Evolutionary conservation across 192 early-diverging fungal genomes (phyloP).

Genomic region (Geranomyces michiganensis): DNA sequence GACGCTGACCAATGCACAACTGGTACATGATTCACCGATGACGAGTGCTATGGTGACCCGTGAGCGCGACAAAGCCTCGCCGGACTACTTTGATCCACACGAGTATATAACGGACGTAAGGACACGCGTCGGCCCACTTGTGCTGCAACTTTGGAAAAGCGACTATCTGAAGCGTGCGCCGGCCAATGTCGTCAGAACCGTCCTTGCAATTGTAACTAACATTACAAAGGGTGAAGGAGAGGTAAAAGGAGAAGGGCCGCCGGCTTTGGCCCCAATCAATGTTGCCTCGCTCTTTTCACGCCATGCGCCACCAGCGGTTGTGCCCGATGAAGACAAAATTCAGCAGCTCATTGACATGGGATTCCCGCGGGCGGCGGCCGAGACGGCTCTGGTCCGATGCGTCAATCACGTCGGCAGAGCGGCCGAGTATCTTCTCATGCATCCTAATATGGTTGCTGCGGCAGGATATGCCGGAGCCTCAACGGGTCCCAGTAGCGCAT

Average conservation of each 20-base stretch:
- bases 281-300: constrained; percentile 31
- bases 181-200: constrained; percentile 54
- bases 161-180: constrained; percentile 58
- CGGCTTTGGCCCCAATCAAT: constrained; percentile 8
- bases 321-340: constrained; percentile 66
- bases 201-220: constrained; percentile 66
- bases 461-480: constrained; percentile 44
- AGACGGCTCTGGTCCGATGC: constrained; percentile 74
- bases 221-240: constrained; percentile 80
- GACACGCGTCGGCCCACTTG: constrained; percentile 59
- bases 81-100: constrained; percentile 71
- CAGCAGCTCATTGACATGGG: constrained; percentile 87
- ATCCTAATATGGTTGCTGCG: constrained; percentile 60
- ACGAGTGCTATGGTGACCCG: constrained; percentile 55
- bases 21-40: constrained; percentile 74
- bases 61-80: constrained; percentile 56
- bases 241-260: constrained; percentile 28
- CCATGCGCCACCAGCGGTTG: constrained; percentile 34
- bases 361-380: constrained; percentile 76
- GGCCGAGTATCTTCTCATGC: constrained; percentile 80
- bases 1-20: constrained; percentile 68
- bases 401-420: constrained; percentile 79
- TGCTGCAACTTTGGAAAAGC: constrained; percentile 68
- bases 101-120: constrained; percentile 71
- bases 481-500: constrained; percentile 29